Conservation (phyloP, 2,329 filamentous ascomycete genomes). For the Esteya vermicola region DNA sequence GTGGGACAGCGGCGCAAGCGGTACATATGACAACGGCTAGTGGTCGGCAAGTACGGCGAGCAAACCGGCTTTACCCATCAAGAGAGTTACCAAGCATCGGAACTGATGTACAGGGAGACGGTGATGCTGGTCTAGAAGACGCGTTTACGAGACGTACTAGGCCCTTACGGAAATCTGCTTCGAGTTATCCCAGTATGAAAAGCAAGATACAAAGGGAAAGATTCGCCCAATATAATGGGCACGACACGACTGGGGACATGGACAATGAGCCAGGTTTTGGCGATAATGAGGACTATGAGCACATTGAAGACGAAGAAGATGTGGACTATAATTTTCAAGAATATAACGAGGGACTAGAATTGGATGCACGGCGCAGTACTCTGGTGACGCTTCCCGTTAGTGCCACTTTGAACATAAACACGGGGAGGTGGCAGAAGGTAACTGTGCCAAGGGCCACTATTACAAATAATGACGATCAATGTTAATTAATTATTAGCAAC, state of each 20-base stretch:
- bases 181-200: too few species aligned
- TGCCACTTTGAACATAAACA: constrained; percentile 21
- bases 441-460: too few species aligned
- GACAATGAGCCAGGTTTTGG: constrained; percentile 32
- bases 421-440: constrained; percentile 17
- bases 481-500: too few species aligned
- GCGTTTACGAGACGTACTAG: too few species aligned
- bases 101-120: constrained; percentile 28
- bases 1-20: constrained; percentile 54
- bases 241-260: too few species aligned
- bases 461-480: too few species aligned
- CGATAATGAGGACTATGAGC: constrained; percentile 39
- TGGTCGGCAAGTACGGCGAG: constrained; percentile 68
- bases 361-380: constrained; percentile 40
- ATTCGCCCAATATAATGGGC: too few species aligned
- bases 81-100: constrained; percentile 29
- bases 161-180: too few species aligned
- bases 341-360: constrained; percentile 25
- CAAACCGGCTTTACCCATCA: constrained; percentile 47
- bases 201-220: too few species aligned
- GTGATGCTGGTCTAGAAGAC: too few species aligned
- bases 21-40: constrained; percentile 62
- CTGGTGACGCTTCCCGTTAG: constrained; percentile 59
- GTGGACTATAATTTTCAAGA: constrained; percentile 48
- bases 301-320: constrained; percentile 39